Base-by-base conservation (phyloP, 371 early-diverging fungal species). In the Apophysomyces trapeziformis region DNA sequence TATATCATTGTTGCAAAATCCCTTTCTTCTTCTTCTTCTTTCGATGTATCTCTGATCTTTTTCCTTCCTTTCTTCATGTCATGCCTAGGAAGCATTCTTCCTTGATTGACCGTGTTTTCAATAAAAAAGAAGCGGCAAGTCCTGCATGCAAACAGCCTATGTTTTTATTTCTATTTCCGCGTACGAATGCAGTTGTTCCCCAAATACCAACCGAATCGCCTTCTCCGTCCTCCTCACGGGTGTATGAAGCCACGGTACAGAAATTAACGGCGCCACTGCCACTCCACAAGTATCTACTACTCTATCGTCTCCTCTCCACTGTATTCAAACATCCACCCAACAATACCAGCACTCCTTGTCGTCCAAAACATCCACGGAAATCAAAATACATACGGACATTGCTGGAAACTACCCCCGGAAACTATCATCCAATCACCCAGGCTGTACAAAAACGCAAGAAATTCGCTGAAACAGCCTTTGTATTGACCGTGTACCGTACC, bases 211-310 rank as follows among this genome's bases (percentile, higher is more conserved):
- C 16, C 21, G 54, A 50, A 16, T 9, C 54, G 21, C 21, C 21
- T 21, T 50, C 54, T 21, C 21, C 54, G 16, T 50, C 54, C 21
- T 50, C 54, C 21, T 7, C 54, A 21, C 54, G 54, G 16, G 54
- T 50, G 21, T 50, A 50, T 26, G 54, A 50, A 50, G 54, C 54
- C 32, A 50, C 54, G 54, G 21, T 50, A 16, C 16, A 50, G 9
- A 50, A 50, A 50, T 50, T 50, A 50, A 50, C 21, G 54, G 16
- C 54, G 54, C 54, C 54, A 50, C 54, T 50, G 21, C 54, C 54
- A 21, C 21, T 50, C 21, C 54, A 50, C 54, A 50, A 21, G 21
- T 50, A 50, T 21, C 54, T 50, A 8, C 54, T 50, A 21, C 21
- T 50, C 8, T 50, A 50, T 50, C 54, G 54, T 4, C 21, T 50